phyloP scores from a whole-genome alignment of 345 rosid species.

The Carallia brachiata region DNA sequence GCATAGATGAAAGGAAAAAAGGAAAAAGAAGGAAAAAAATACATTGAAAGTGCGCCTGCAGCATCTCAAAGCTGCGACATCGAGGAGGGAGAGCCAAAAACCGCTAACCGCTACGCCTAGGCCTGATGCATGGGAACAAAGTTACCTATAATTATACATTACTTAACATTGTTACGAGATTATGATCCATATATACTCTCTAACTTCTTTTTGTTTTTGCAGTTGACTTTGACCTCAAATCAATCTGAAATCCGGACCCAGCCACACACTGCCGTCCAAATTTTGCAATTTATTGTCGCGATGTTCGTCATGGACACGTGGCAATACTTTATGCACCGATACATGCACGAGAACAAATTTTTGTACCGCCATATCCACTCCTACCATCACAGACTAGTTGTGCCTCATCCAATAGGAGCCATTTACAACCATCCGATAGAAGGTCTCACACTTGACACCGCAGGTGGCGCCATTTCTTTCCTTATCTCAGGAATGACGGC shows the following conservation, averaged over 20 bases:
- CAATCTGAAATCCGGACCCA: too few species aligned
- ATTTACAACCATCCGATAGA: slow-evolving; percentile 63
- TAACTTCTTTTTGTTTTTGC: too few species aligned
- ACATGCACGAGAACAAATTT: slow-evolving; percentile 66
- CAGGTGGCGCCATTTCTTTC: slow-evolving; percentile 62
- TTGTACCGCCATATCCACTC: slow-evolving; percentile 58
- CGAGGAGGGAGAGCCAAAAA: too few species aligned
- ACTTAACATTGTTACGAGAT: neutral
- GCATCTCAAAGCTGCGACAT: too few species aligned
- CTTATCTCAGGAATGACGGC: slow-evolving; percentile 69
- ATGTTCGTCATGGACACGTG: slow-evolving; percentile 63
- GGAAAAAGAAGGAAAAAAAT: too few species aligned
- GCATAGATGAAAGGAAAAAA: too few species aligned
- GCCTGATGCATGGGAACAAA: too few species aligned
- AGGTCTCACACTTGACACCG: slow-evolving; percentile 60
- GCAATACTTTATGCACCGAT: slow-evolving; percentile 62
- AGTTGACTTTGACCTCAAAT: too few species aligned
- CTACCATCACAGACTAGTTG: slow-evolving; percentile 63
- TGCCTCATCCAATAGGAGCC: slow-evolving; percentile 62
- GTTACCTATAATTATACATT: too few species aligned
- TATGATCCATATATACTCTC: too few species aligned
- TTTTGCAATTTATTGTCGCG: slow-evolving; percentile 41
- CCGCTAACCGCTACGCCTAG: too few species aligned
- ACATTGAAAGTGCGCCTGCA: too few species aligned
- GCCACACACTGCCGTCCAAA: neutral